Evolutionary conservation across 2,329 filamentous ascomycete species (phyloP).

Genomic region (Neocatenulostroma microsporum): DNA sequence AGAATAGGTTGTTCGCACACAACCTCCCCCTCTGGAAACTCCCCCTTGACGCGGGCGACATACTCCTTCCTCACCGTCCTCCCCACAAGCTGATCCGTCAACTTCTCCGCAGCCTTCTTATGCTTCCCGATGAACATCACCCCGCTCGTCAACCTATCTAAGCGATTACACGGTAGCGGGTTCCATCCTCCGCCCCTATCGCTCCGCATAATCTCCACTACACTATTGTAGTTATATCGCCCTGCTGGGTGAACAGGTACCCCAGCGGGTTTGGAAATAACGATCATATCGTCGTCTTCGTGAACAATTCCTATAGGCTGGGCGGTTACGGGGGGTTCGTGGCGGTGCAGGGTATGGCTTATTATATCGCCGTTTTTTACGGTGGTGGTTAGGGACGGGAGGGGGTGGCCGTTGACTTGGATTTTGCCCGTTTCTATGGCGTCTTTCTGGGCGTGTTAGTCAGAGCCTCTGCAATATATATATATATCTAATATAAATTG

Average conservation of each 20-base stretch:
- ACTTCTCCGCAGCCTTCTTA: slow-evolving; percentile 64
- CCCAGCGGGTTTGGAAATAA: slow-evolving; percentile 94
- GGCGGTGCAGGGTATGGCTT: slow-evolving; percentile 86
- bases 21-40: slow-evolving; percentile 85
- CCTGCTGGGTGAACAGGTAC: slow-evolving; percentile 93
- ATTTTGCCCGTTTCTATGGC: slow-evolving; percentile 77
- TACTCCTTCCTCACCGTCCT: slow-evolving; percentile 93
- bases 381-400: slow-evolving; percentile 57
- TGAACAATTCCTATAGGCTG: slow-evolving; percentile 74
- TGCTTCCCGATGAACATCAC: slow-evolving; percentile 98
- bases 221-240: slow-evolving; percentile 89
- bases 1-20: slow-evolving; percentile 91
- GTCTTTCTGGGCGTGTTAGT: slow-evolving; percentile 44
- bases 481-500: no score
- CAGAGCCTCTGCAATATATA: no score
- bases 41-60: slow-evolving; percentile 78
- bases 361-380: slow-evolving; percentile 86
- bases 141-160: slow-evolving; percentile 87
- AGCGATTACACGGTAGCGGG: slow-evolving; percentile 74
- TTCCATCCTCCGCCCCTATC: slow-evolving; percentile 55
- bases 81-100: slow-evolving; percentile 67
- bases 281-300: slow-evolving; percentile 87
- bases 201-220: slow-evolving; percentile 85
- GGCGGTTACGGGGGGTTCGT: slow-evolving; percentile 86
- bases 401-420: slow-evolving; percentile 65